A percentile compares a stretch with the other conserved stretches of the same genome.
These are phyloP conservation scores for Amanita molliuscula DNA, from an alignment of 768 basidiomycete species.

Conservation along the genomic window DNA sequence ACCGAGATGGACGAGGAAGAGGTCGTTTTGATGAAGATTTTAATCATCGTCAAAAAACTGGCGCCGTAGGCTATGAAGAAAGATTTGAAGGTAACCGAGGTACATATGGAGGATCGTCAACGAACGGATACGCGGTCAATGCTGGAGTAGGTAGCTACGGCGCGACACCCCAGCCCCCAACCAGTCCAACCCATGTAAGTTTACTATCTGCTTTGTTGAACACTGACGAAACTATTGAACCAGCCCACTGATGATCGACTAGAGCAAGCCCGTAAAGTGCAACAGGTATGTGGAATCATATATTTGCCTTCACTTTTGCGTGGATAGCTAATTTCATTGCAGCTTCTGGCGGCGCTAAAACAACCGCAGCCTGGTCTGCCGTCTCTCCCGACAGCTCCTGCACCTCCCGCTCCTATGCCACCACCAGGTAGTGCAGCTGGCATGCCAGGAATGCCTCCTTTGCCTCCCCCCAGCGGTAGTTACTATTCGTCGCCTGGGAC, in stretches of 20 bases:
- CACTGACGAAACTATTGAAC: slow-evolving; percentile 1
- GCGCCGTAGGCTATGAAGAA: slow-evolving; percentile 21
- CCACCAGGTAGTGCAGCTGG: slow-evolving; percentile 9
- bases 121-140: slow-evolving; percentile 18
- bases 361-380: slow-evolving; percentile 39
- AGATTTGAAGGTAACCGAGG: slow-evolving; percentile 31
- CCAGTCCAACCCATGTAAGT: slow-evolving; percentile 15
- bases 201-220: not conserved
- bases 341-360: slow-evolving; percentile 72
- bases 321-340: not conserved
- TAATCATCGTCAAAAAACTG: slow-evolving; percentile 18
- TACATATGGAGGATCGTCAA: slow-evolving; percentile 21
- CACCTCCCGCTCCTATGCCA: slow-evolving; percentile 25
- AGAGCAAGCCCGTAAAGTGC: slow-evolving; percentile 81
- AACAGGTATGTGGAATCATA: slow-evolving; percentile 38
- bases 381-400: slow-evolving; percentile 18
- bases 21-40: slow-evolving; percentile 35
- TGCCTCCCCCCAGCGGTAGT: slow-evolving; percentile 25
- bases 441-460: slow-evolving; percentile 20
- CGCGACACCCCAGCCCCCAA: slow-evolving; percentile 18
- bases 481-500: slow-evolving; percentile 35
- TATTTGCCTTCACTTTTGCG: not conserved
- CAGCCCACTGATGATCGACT: slow-evolving; percentile 66
- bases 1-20: slow-evolving; percentile 34
- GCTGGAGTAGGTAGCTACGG: slow-evolving; percentile 17